Evolutionary conservation across 257 asterid genomes (phyloP), one percentile per base, ranked within the genome.

Genomic region (Salvia miltiorrhiza): DNA sequence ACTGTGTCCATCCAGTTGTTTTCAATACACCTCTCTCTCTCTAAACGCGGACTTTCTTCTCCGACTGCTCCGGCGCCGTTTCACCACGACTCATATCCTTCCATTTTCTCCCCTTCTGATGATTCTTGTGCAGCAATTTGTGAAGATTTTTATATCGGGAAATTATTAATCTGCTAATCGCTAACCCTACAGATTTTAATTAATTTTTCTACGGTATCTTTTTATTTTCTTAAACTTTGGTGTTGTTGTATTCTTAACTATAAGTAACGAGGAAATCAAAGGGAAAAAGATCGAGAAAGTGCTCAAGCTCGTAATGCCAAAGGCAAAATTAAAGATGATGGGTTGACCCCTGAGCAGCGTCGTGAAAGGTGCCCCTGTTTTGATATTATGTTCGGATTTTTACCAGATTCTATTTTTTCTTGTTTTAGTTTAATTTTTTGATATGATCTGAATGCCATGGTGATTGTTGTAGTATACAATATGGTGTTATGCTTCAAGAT

Each of bases 271-370:
- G 97, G 97, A 76, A 90, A 81, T 74, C 97, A 88, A 80, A 83
- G 97, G 68, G 96, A 90, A 17, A 77, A 75, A 17, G 96, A 90
- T 58, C 84, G 97, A 78, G 97, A 90, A 83, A 84, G 96, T 75
- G 92, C 96, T 67, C 76, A 60, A 66, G 83, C 89, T 57, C 87
- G 97, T 16, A 69, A 63, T 17, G 82, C 68, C 50, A 86, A 86
- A 19, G 73, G 73, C 23, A 78, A 78, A 67, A n/a, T 0, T 6
- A 78, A 78, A 32, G 82, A 78, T 41, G 82, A 78, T 40, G 82
- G 82, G 28, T 69, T 78, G 79, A 78, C 82, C 73, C 76, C 82
- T 9, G 82, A 78, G 60, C 82, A 78, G 76, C 82, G 82, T 35
- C 82, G 82, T 16, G 82, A 78, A 33, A 73, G 82, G 82, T 78